Conservation (phyloP, 2,329 filamentous ascomycete genomes). For the Xylaria sp. region DNA sequence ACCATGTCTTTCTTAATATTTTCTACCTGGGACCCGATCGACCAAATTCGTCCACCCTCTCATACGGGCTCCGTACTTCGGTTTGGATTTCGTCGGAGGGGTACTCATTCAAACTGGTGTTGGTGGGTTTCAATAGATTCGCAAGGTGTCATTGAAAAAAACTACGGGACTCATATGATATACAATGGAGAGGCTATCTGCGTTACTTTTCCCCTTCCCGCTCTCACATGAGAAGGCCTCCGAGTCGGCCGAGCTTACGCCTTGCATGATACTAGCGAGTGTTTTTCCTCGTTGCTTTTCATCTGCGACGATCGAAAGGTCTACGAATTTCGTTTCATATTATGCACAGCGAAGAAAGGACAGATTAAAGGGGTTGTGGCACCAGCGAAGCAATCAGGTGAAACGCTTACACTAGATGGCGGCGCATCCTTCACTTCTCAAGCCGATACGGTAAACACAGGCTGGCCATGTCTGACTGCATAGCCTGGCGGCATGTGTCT, state of each 20-base stretch:
- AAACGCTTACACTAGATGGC: conserved; percentile 5
- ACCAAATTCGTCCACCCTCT: not conserved
- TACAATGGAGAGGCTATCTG: conserved; percentile 7
- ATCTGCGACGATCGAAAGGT: conserved; percentile 6
- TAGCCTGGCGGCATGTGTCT: conserved; percentile 18
- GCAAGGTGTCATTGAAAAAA: not conserved
- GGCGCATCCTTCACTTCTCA: conserved; percentile 21
- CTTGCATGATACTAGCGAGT: conserved; percentile 1
- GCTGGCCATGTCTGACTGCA: conserved; percentile 20
- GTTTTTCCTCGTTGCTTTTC: not conserved
- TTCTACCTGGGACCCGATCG: not conserved
- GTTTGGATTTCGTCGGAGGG: not conserved
- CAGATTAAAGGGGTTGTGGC: conserved; percentile 1
- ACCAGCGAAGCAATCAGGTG: conserved; percentile 10
- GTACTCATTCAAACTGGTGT: not conserved
- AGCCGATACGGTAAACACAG: conserved; percentile 8
- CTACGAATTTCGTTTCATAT: conserved; percentile 10
- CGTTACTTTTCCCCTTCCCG: conserved; percentile 3
- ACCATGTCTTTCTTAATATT: not conserved
- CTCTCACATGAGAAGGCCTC: conserved; percentile 3
- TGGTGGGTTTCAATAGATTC: not conserved
- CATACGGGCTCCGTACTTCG: not conserved
- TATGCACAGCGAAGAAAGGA: conserved; percentile 1
- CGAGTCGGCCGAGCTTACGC: conserved; percentile 3
- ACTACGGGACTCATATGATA: not conserved